A percentile compares a stretch with the other conserved stretches of the same genome.
Evolutionary conservation across 257 asterid species (phyloP).

Genomic region (Penstemon newberryi): DNA sequence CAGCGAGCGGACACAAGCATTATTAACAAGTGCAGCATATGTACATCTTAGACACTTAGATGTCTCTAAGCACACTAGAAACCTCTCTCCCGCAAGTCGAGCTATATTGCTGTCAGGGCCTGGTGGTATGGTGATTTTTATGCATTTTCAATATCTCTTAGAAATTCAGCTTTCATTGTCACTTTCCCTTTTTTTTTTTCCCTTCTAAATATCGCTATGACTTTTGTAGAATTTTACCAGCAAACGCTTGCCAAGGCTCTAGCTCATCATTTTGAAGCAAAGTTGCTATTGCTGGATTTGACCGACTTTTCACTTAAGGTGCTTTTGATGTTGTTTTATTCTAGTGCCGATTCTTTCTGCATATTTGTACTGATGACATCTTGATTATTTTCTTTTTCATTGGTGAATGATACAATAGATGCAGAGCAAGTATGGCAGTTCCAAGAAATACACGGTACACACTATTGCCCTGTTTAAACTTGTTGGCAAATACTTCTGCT

Average conservation of each 20-base stretch:
- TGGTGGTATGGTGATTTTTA: conserved; percentile 53
- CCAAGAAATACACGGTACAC: conserved; percentile 71
- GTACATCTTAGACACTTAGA: conserved; percentile 84
- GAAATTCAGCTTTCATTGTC: neutral
- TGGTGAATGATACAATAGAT: conserved; percentile 46
- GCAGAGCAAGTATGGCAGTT: conserved; percentile 81
- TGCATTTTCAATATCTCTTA: neutral
- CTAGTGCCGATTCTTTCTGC: conserved; percentile 1
- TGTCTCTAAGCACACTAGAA: conserved; percentile 78
- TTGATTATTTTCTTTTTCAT: conserved; percentile 21
- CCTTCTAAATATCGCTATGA: conserved; percentile 3
- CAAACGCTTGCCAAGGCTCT: conserved; percentile 88
- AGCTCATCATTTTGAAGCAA: conserved; percentile 77
- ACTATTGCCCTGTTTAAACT: neutral
- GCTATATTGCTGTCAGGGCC: conserved; percentile 90
- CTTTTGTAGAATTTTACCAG: conserved; percentile 59
- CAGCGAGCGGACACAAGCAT: conserved; percentile 71
- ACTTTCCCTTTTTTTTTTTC: neutral
- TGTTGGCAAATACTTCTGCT: no score
- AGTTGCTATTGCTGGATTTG: conserved; percentile 71
- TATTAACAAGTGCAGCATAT: conserved; percentile 82
- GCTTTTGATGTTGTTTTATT: conserved; percentile 9
- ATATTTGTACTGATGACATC: conserved; percentile 26
- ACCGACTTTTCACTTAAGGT: conserved; percentile 90
- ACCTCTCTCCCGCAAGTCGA: conserved; percentile 93